Base-by-base conservation (phyloP, 306 rosid species). In the Quercus variabilis region DNA sequence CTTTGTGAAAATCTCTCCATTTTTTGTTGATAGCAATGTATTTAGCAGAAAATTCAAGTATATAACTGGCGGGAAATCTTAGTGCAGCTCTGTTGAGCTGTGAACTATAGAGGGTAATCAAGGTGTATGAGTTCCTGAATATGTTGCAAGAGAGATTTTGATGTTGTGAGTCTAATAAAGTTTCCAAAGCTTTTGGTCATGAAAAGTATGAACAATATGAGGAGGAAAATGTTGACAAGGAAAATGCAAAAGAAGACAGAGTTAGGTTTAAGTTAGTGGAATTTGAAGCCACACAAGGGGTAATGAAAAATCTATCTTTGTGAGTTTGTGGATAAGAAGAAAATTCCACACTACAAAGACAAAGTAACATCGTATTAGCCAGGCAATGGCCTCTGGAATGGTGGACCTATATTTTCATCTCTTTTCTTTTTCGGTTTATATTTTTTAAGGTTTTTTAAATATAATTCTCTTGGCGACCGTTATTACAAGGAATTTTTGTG, bases 1-100 rank as follows among this genome's bases (percentile, higher is more conserved):
- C 86, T 77, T 21, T 85, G 87, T 33, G 92, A 83, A 49, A 81
- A 74, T 38, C 86, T 78, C 76, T 94, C 92, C 98, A 92, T 92
- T 69, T 23, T n/a, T 5, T 10, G 5, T 57, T 3, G 65, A 6
- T 58, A 4, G 59, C 72, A 67, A 63, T 9, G 19, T 31, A 64
- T 17, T 17, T 15, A 15, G 57, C 23, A 41, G 19, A 41, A 9
- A 59, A 67, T 76, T 76, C 75, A 77, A 67, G 56, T 28, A 30
- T 19, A 20, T 46, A 83, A 58, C 31, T 78, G 87, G 91, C 89
- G 89, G 83, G 86, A 85, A 79, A 25, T 19, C 17, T 14, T 28
- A 21, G 28, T 58, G 46, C 51, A 21, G 25, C 14, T 68, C 4
- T 35, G 72, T 68, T 68, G 72, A 25, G 2, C 26, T 38, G 8